Conservation (phyloP, 2,329 filamentous ascomycete genomes). For the Macrophomina tecta region DNA sequence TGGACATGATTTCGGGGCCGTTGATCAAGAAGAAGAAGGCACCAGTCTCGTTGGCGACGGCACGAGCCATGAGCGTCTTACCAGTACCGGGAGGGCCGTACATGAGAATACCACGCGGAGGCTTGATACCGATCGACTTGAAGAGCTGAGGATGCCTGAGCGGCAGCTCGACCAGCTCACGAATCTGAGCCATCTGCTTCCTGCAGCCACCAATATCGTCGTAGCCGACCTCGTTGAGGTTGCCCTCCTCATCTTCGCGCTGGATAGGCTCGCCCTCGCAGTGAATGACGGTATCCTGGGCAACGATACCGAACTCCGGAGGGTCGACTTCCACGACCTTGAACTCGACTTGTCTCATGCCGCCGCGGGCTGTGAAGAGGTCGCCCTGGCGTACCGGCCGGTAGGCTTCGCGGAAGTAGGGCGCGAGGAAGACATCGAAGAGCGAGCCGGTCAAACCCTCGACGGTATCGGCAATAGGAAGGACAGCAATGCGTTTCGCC, state of each 20-base stretch:
- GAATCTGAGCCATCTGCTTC: constrained; percentile 99
- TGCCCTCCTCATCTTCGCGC: constrained; percentile 98
- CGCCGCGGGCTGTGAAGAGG: constrained; percentile 94
- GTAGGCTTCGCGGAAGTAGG: constrained; percentile 99
- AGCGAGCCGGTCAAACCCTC: constrained; percentile 97
- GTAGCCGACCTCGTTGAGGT: constrained; percentile 98
- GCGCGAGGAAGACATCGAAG: constrained; percentile 98
- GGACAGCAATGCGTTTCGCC: constrained; percentile 98
- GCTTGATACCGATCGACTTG: constrained; percentile 99
- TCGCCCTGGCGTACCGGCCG: constrained; percentile 96
- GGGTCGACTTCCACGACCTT: constrained; percentile 99
- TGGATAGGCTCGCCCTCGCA: constrained; percentile 97
- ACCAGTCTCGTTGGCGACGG: constrained; percentile 97
- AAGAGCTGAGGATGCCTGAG: constrained; percentile 97
- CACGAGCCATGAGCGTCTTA: constrained; percentile 99
- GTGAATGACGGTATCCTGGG: constrained; percentile 98
- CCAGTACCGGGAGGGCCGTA: constrained; percentile 94
- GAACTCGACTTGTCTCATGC: constrained; percentile 99
- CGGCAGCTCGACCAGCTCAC: constrained; percentile 96
- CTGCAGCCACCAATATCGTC: constrained; percentile 99
- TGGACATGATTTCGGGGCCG: constrained; percentile 99
- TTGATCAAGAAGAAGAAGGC: constrained; percentile 99
- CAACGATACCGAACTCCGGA: constrained; percentile 97
- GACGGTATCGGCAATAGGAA: constrained; percentile 96
- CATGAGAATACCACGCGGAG: constrained; percentile 95